Base-by-base conservation (phyloP, 2,329 filamentous ascomycete species). In the Arthrinium puccinioides region DNA sequence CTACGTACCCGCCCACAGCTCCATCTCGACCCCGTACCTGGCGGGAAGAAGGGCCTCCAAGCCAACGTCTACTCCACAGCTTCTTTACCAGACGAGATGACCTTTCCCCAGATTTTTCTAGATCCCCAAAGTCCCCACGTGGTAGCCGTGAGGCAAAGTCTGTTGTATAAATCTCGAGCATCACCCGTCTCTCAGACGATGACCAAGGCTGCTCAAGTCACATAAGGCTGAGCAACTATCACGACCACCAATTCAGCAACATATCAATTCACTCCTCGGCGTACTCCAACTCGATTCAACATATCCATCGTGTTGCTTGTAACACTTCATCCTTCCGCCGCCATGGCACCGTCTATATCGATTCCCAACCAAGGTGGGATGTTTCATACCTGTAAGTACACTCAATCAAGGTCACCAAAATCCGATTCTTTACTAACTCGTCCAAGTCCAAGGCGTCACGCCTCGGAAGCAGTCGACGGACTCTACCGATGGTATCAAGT, bases 321-420 rank as follows among this genome's bases (percentile, higher is more conserved):
- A n/a, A n/a, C n/a, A n/a, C n/a, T n/a, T n/a, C n/a, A n/a, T n/a
- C n/a, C n/a, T n/a, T n/a, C n/a, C 26, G 23, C 24, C 32, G 53
- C 29, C 44, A 64, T 67, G 63, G 62, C 65, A 19, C 70, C 69
- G 28, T 61, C 66, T 37, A 66, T 67, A 46, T 58, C 67, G 13
- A 60, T 68, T 50, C 61, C 68, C 41, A 62, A 66, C 19, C 66
- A 69, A 52, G 68, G 65, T 51, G 67, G 67, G 47, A 71, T 71
- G 67, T 71, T 71, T 49, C 67, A 71, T 46, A 71, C 62, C 45
- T 72, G 55, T 57, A 46, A 49, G 54, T 44, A 37, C 6, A 21
- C n/a, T 29, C 8, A 13, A 9, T 7, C 18, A 16, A 15, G 9
- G 13, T 4, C 8, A 9, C n/a, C n/a, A 23, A 14, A 15, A 9